Evolutionary conservation across 2,329 filamentous ascomycete genomes (phyloP), one percentile per base, ranked within the genome.

Genomic region (Diaporthe amygdali): DNA sequence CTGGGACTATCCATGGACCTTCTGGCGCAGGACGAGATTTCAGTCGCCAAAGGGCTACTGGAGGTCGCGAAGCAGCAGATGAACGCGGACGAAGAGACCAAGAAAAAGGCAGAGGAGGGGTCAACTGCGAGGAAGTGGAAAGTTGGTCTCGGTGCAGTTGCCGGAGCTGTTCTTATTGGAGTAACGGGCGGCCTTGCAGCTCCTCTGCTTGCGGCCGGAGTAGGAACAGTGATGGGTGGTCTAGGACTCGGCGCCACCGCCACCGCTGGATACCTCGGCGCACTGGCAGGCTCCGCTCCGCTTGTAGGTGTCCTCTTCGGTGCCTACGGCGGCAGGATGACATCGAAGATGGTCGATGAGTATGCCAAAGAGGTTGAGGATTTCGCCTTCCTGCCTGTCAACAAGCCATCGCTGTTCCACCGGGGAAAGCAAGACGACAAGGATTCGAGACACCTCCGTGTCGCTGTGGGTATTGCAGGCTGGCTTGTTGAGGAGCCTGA

Each of bases 291-390:
- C 79, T 97, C 94, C 70, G 90, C 93, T 0, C 93, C 96, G 0
- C 85, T 98, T 2, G 94, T 98, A 0, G 95, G 95, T 0, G 91
- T 94, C 12, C 83, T 98, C 0, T 98, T 98, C 77, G 95, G 95
- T 1, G 95, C 95, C 0, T 97, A 95, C 76, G 95, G 95, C 3
- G 95, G 93, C 0, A 91, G 92, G 77, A 91, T 91, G 89, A 91
- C 88, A 51, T 94, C 95, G 2, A 88, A 92, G 75, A 94, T 96
- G 87, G 93, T 97, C 86, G 93, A 97, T 76, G 88, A 92, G 71
- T 97, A 97, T 77, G 94, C 95, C 3, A 90, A 91, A 71, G 93
- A 97, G 77, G 94, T 98, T 0, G 91, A 96, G 74, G 95, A 97
- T 79, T 91, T 91, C 75, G 83, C 84, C 37, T 98, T 98, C 78